Conservation (phyloP, 2,329 filamentous ascomycete species). For the Curvularia sp. region DNA sequence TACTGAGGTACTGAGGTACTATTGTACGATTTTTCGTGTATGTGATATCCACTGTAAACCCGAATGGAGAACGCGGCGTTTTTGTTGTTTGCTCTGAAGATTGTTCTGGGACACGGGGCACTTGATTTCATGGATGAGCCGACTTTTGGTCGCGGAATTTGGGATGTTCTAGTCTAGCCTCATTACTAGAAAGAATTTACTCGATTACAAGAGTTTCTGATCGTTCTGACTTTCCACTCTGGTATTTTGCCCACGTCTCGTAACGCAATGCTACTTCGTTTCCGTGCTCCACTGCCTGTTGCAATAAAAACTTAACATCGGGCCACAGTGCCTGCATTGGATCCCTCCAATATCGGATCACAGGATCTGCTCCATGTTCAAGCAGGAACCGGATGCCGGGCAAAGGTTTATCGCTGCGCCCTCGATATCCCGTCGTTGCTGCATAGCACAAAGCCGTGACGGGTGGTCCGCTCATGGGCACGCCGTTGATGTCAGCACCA, state of each 20-base stretch:
- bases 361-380: conserved; percentile 4
- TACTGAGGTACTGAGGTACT: conserved; percentile 30
- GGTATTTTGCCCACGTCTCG: not conserved
- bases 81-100: not conserved
- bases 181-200: not conserved
- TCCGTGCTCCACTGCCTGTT: not conserved
- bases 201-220: not conserved
- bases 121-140: not conserved
- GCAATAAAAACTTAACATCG: not conserved
- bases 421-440: not conserved
- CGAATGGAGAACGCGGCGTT: conserved; percentile 8
- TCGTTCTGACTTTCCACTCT: not conserved
- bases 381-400: conserved; percentile 5
- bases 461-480: not conserved
- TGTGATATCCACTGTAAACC: conserved; percentile 12
- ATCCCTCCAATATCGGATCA: not conserved
- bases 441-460: conserved; percentile 3
- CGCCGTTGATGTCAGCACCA: not conserved
- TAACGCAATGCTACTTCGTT: not conserved
- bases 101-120: not conserved
- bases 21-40: conserved; percentile 9
- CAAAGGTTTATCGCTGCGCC: not conserved
- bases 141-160: not conserved
- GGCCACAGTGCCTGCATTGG: not conserved
- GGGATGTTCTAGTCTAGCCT: not conserved